These are phyloP conservation scores for Actinomortierella wolfii DNA, from an alignment of 371 early-diverging fungal genomes.

Conservation along the genomic window DNA sequence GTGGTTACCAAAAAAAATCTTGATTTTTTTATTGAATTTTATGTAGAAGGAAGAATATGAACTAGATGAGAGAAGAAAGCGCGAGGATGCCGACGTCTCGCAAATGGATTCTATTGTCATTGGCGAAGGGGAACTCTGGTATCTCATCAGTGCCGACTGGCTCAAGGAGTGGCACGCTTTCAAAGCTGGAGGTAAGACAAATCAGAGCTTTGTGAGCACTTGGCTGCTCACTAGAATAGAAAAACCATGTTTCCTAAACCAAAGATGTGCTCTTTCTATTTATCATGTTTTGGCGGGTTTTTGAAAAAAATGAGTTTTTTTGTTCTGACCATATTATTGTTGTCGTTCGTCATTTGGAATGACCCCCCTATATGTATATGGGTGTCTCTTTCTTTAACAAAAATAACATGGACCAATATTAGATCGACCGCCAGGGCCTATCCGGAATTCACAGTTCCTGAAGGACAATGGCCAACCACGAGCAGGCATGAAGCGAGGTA, in stretches of 20 bases:
- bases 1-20: too few species aligned
- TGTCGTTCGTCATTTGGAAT: too few species aligned
- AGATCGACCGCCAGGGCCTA: constrained; percentile 41
- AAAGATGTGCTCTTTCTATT: too few species aligned
- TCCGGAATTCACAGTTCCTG: constrained; percentile 38
- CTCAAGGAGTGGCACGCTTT: constrained; percentile 48
- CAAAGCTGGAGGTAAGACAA: constrained; percentile 43
- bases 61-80: constrained; percentile 36
- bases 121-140: constrained; percentile 44
- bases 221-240: too few species aligned
- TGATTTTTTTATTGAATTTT: not conserved
- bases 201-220: not conserved
- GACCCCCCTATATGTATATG: too few species aligned
- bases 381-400: too few species aligned
- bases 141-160: constrained; percentile 47
- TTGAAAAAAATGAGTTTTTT: too few species aligned
- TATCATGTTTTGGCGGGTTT: too few species aligned
- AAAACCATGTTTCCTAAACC: too few species aligned
- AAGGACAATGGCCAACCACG: constrained; percentile 45
- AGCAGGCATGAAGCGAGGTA: constrained; percentile 48
- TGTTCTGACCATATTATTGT: too few species aligned
- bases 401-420: too few species aligned
- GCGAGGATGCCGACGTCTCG: constrained; percentile 41
- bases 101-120: constrained; percentile 40
- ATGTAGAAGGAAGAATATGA: constrained; percentile 37